phyloP scores from a whole-genome alignment of 2,329 filamentous ascomycete species.

The Didymellaceae sp. region DNA sequence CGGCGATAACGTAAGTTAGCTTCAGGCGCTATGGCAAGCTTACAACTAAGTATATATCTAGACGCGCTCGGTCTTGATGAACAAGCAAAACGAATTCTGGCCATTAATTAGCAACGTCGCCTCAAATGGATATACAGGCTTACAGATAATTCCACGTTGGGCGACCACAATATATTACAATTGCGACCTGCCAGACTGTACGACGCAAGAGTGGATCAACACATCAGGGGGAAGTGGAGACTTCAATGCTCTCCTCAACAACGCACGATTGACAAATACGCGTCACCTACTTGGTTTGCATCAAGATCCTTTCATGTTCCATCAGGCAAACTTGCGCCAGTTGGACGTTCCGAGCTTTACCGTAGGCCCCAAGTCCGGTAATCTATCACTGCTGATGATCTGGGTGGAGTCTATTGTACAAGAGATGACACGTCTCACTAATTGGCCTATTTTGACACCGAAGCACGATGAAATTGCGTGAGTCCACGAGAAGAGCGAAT shows the following conservation, averaged over 20 bases:
- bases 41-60: background rate
- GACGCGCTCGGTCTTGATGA: slow-evolving; percentile 60
- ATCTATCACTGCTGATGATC: slow-evolving; percentile 61
- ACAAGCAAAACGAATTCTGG: slow-evolving; percentile 61
- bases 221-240: slow-evolving; percentile 63
- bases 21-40: background rate
- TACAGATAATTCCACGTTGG: slow-evolving; percentile 66
- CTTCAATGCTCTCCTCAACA: slow-evolving; percentile 59
- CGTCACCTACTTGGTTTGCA: slow-evolving; percentile 64
- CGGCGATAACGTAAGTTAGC: slow-evolving; percentile 62
- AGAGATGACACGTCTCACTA: slow-evolving; percentile 60
- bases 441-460: slow-evolving; percentile 62
- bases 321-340: slow-evolving; percentile 66
- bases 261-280: slow-evolving; percentile 61
- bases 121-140: slow-evolving; percentile 61
- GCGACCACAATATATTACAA: slow-evolving; percentile 70
- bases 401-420: slow-evolving; percentile 63
- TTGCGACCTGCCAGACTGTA: slow-evolving; percentile 64
- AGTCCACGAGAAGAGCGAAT: background rate
- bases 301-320: slow-evolving; percentile 67
- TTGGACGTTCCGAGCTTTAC: slow-evolving; percentile 49
- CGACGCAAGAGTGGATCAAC: slow-evolving; percentile 65
- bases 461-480: slow-evolving; percentile 63
- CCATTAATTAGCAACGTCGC: slow-evolving; percentile 60
- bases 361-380: slow-evolving; percentile 29